Evolutionary conservation across 2,329 filamentous ascomycete genomes (phyloP).

Genomic region (Diatrype stigma): DNA sequence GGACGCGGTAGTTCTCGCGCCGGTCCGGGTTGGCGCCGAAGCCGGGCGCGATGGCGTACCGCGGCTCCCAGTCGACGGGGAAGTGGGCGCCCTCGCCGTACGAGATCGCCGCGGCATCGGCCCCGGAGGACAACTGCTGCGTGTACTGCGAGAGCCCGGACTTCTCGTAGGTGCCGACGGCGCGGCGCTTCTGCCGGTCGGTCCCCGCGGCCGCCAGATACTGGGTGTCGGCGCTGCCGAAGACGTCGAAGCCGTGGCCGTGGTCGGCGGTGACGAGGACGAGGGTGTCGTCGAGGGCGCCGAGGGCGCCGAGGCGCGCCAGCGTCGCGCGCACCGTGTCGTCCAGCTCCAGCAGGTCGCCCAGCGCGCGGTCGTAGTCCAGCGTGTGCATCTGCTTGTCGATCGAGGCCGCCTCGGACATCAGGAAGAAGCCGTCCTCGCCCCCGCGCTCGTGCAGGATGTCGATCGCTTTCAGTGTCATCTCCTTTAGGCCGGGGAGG

Average conservation of each 20-base stretch:
- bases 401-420: constrained; percentile 80
- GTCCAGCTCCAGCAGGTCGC: constrained; percentile 80
- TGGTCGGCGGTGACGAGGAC: constrained; percentile 83
- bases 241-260: constrained; percentile 86
- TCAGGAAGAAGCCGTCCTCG: constrained; percentile 77
- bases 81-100: constrained; percentile 74
- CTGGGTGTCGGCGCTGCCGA: constrained; percentile 74
- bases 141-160: constrained; percentile 76
- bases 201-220: constrained; percentile 63
- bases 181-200: constrained; percentile 69
- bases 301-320: constrained; percentile 61
- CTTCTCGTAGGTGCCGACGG: constrained; percentile 68
- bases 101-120: constrained; percentile 51
- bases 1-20: constrained; percentile 71
- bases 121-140: too few relatives aligned
- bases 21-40: constrained; percentile 69
- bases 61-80: constrained; percentile 79
- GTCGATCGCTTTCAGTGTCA: constrained; percentile 83
- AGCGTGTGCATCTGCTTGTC: constrained; percentile 88
- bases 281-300: constrained; percentile 69
- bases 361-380: constrained; percentile 81
- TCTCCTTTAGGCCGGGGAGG: constrained; percentile 80
- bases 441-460: constrained; percentile 64
- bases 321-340: constrained; percentile 77
- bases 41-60: constrained; percentile 75